phyloP scores from a whole-genome alignment of 768 basidiomycete genomes.

The Psilocybe cubensis region DNA sequence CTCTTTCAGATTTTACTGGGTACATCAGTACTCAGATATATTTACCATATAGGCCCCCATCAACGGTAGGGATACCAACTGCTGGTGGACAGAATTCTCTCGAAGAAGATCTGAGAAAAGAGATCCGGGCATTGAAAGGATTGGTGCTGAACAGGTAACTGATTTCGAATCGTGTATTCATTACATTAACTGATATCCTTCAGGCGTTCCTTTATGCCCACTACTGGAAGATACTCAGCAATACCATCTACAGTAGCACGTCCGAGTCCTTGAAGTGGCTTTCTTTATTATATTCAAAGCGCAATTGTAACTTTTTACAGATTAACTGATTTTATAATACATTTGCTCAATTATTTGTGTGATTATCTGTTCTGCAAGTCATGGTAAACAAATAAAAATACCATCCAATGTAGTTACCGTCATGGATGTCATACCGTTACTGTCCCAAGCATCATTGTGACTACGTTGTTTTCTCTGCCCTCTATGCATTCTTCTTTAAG shows the following conservation, averaged over 20 bases:
- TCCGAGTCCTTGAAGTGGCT: conserved; percentile 7
- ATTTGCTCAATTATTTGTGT: too few relatives aligned
- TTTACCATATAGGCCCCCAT: conserved; percentile 42
- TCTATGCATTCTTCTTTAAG: neutral
- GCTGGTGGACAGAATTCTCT: conserved; percentile 36
- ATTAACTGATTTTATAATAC: too few relatives aligned
- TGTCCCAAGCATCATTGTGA: too few relatives aligned
- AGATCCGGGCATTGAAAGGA: conserved; percentile 79
- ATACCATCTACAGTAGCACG: conserved; percentile 3
- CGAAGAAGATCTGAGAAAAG: conserved; percentile 73
- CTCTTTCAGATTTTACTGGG: conserved; percentile 75
- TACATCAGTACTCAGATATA: conserved; percentile 81
- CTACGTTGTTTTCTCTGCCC: neutral
- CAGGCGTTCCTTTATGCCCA: conserved; percentile 46
- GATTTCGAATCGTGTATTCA: conserved; percentile 19
- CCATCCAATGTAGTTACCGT: neutral
- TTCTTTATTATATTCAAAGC: neutral
- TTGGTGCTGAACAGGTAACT: conserved; percentile 72
- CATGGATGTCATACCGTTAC: neutral
- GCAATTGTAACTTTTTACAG: too few relatives aligned
- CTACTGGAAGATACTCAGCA: conserved; percentile 27
- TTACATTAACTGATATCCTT: neutral
- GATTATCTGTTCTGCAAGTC: neutral
- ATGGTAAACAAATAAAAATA: neutral
- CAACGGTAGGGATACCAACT: conserved; percentile 30